phyloP scores from a whole-genome alignment of 2,329 filamentous ascomycete species.

The Dothiorella sarmentorum region DNA sequence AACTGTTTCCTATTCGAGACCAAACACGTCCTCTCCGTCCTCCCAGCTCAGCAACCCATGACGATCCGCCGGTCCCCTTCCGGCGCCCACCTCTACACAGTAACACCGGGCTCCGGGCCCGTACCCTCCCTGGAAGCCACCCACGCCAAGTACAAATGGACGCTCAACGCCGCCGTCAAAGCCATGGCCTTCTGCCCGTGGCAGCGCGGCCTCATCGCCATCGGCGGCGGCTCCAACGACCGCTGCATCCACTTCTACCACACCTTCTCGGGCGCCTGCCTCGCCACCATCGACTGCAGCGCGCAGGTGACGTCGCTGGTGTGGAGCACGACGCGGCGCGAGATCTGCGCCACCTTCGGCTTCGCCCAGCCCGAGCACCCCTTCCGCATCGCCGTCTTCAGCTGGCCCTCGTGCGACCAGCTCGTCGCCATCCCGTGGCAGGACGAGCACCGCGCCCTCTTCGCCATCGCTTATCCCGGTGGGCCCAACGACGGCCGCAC shows the following conservation, averaged over 20 bases:
- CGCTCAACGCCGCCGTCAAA: conserved; percentile 85
- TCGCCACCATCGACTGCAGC: conserved; percentile 87
- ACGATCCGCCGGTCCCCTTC: conserved; percentile 19
- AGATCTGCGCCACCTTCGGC: conserved; percentile 91
- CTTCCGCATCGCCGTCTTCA: conserved; percentile 86
- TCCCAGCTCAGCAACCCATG: conserved; percentile 27
- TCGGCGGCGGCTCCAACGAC: conserved; percentile 90
- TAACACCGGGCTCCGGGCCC: conserved; percentile 30
- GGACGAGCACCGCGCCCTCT: conserved; percentile 74
- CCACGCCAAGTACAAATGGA: conserved; percentile 67
- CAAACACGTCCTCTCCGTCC: conserved; percentile 40
- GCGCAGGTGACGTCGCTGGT: conserved; percentile 91
- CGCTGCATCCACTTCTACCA: conserved; percentile 96
- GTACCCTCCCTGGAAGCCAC: conserved; percentile 51
- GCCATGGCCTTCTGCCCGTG: conserved; percentile 96
- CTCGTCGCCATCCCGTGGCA: conserved; percentile 83
- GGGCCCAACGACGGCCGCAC: conserved; percentile 45
- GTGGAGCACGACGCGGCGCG: conserved; percentile 80
- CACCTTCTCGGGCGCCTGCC: conserved; percentile 72
- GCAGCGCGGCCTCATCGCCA: conserved; percentile 82
- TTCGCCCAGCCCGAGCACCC: conserved; percentile 89
- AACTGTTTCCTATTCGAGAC: conserved; percentile 76
- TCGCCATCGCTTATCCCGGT: conserved; percentile 80
- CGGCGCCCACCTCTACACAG: conserved; percentile 29
- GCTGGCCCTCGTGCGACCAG: conserved; percentile 87